Evolutionary conservation across 169 alveolate genomes (phyloP).

Genomic region (Plasmodium blacklocki): DNA sequence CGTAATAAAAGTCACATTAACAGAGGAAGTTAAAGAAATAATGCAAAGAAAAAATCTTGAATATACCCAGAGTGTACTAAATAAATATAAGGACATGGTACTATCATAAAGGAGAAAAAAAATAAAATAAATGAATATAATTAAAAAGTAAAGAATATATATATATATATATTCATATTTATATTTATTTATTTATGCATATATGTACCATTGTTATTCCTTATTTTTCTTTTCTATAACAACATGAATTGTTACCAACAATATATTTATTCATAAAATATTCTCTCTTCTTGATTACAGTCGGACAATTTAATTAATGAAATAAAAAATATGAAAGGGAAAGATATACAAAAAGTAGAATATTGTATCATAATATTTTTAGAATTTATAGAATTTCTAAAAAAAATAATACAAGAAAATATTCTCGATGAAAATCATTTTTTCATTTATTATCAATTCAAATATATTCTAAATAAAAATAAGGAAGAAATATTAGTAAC

Average conservation of each 20-base stretch:
- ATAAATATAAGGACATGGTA: constrained; percentile 39
- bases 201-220: background rate
- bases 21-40: constrained; percentile 52
- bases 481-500: constrained; percentile 48
- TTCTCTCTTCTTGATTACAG: constrained; percentile 17
- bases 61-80: constrained; percentile 23
- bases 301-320: constrained; percentile 36
- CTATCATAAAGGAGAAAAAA: too few relatives aligned
- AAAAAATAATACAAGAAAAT: constrained; percentile 62
- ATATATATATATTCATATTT: background rate
- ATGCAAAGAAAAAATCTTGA: constrained; percentile 20
- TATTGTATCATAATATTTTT: constrained; percentile 51
- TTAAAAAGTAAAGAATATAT: too few relatives aligned
- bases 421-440: constrained; percentile 58
- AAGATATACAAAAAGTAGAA: constrained; percentile 39
- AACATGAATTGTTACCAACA: background rate
- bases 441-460: constrained; percentile 52
- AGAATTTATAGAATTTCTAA: constrained; percentile 46
- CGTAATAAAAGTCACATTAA: constrained; percentile 44
- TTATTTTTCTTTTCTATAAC: background rate
- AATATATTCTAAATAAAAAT: constrained; percentile 45
- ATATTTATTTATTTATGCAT: background rate
- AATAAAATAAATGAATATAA: background rate
- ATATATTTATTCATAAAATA: background rate
- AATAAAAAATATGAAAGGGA: constrained; percentile 42